Evolutionary conservation across 1,284 basidiomycete species (phyloP).

Genomic region (Thelephora terrestris): DNA sequence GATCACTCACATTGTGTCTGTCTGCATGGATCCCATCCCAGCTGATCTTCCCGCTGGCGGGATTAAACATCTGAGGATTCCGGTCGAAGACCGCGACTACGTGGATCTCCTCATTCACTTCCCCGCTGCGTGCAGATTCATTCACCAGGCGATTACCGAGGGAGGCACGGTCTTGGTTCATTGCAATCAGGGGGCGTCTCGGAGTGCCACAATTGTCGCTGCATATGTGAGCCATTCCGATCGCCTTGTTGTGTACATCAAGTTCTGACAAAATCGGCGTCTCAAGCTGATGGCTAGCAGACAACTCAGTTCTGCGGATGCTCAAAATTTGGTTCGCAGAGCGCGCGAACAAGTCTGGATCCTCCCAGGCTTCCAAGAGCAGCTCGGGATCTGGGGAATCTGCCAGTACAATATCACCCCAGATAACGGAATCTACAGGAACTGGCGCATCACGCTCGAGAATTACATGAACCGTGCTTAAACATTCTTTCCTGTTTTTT

Average conservation of each 20-base stretch:
- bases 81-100: slow-evolving; percentile 74
- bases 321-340: slow-evolving; percentile 51
- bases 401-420: slow-evolving; percentile 59
- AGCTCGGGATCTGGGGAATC: slow-evolving; percentile 65
- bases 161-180: slow-evolving; percentile 78
- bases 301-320: slow-evolving; percentile 45
- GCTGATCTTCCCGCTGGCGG: slow-evolving; percentile 67
- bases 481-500: slow-evolving; percentile 3
- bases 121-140: slow-evolving; percentile 70
- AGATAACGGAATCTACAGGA: slow-evolving; percentile 54
- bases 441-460: slow-evolving; percentile 41
- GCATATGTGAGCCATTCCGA: slow-evolving; percentile 54
- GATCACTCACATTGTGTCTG: slow-evolving; percentile 69
- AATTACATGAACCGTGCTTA: slow-evolving; percentile 12
- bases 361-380: slow-evolving; percentile 67
- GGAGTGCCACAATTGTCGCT: slow-evolving; percentile 74
- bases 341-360: slow-evolving; percentile 73
- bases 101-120: slow-evolving; percentile 75
- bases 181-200: slow-evolving; percentile 73
- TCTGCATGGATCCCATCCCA: slow-evolving; percentile 63
- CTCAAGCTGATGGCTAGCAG: slow-evolving; percentile 65
- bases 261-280: slow-evolving; percentile 6
- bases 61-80: slow-evolving; percentile 57
- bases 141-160: slow-evolving; percentile 56
- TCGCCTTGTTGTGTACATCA: not conserved